Percentiles rank a stretch among this genome's conserved stretches.
Conservation (phyloP, 176 grass and related monocot species). For the Melocanna baccifera region DNA sequence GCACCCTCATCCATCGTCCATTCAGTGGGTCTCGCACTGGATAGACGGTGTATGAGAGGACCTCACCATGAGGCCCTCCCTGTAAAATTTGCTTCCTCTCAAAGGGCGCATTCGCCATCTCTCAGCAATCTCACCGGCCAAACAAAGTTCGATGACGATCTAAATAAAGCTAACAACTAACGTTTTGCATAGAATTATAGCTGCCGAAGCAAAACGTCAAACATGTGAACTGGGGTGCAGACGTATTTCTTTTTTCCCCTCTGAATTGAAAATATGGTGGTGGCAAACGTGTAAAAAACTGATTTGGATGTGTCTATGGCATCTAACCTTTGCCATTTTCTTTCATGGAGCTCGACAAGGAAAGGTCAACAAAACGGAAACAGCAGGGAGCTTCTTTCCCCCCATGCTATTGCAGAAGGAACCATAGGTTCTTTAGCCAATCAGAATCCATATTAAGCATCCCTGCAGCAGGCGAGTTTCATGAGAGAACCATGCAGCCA, state of each 20-base stretch:
- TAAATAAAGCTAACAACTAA: slow-evolving; percentile 1
- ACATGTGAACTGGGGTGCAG: slow-evolving; percentile 27
- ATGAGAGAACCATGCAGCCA: slow-evolving; percentile 45
- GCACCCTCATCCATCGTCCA: too few species aligned
- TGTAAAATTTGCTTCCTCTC: too few species aligned
- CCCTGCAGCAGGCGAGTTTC: slow-evolving; percentile 10
- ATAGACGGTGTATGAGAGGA: too few species aligned
- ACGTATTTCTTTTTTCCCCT: slow-evolving; percentile 18
- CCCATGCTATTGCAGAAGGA: slow-evolving; percentile 5
- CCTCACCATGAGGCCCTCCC: too few species aligned
- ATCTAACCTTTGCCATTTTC: slow-evolving; percentile 31
- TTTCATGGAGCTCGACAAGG: background rate
- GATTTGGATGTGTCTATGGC: slow-evolving; percentile 33
- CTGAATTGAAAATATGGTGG: slow-evolving; percentile 12
- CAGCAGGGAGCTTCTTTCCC: slow-evolving; percentile 20
- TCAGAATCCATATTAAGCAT: slow-evolving; percentile 8
- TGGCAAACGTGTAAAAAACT: slow-evolving; percentile 48
- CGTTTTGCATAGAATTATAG: background rate
- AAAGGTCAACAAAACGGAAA: slow-evolving; percentile 21
- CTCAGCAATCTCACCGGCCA: slow-evolving; percentile 47
- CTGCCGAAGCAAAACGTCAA: slow-evolving; percentile 40
- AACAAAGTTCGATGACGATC: slow-evolving; percentile 35
- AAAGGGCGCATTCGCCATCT: slow-evolving; percentile 36
- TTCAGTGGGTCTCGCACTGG: too few species aligned
- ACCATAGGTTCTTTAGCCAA: background rate